Evolutionary conservation across 75 land plant genomes (phyloP).

Genomic region (Pinus albicaulis): DNA sequence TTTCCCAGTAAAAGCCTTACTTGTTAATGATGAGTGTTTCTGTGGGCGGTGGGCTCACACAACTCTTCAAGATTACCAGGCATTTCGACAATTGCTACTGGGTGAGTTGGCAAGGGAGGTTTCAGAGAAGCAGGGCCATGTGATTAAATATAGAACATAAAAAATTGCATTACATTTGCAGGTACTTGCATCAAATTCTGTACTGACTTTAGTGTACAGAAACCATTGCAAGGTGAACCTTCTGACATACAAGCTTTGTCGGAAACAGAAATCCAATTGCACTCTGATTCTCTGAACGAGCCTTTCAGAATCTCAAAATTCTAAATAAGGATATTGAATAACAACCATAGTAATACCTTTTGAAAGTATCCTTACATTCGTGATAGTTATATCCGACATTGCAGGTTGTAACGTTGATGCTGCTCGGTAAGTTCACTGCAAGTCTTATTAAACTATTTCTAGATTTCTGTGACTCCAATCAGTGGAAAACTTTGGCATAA

Average conservation of each 20-base stretch:
- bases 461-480: neutral
- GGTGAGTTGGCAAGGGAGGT: slow-evolving; percentile 46
- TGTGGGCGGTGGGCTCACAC: slow-evolving; percentile 82
- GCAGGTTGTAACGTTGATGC: neutral
- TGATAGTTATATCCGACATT: neutral
- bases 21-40: slow-evolving; percentile 72
- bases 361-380: too few species aligned
- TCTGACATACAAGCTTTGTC: neutral
- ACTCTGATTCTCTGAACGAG: neutral
- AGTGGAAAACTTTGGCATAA: neutral
- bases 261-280: neutral
- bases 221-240: slow-evolving; percentile 3
- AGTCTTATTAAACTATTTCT: neutral
- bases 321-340: neutral
- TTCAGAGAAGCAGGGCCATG: slow-evolving; percentile 7
- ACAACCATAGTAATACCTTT: neutral
- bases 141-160: neutral
- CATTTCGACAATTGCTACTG: slow-evolving; percentile 57
- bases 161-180: neutral
- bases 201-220: neutral
- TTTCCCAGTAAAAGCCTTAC: slow-evolving; percentile 69
- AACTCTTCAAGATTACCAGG: slow-evolving; percentile 64
- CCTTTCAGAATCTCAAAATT: neutral
- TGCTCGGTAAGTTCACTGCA: neutral
- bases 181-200: neutral